A percentile compares a stretch with the other conserved stretches of the same genome.
Conservation (phyloP, 352 stramenopile genomes). For the Pythium oligandrum region DNA sequence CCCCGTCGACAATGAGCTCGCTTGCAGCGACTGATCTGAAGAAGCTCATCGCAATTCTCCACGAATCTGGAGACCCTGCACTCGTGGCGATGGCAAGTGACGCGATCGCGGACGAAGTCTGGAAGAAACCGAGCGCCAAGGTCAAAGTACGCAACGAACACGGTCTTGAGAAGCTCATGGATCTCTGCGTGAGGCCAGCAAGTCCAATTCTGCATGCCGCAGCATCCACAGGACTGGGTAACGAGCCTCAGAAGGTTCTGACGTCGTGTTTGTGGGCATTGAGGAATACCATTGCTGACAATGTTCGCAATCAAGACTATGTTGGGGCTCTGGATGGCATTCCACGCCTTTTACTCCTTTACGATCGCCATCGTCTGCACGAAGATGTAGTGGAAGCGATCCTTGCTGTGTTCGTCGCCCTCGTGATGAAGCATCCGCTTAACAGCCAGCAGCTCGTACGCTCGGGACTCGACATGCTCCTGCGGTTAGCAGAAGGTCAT, state of each 20-base stretch:
- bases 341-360: constrained; percentile 37
- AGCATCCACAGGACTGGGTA: constrained; percentile 11
- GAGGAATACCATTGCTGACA: constrained; percentile 50
- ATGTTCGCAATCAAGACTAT: constrained; percentile 57
- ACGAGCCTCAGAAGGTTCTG: constrained; percentile 19
- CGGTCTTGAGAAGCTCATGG: constrained; percentile 55
- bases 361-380: constrained; percentile 30
- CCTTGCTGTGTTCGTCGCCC: constrained; percentile 44
- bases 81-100: constrained; percentile 69
- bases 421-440: constrained; percentile 45
- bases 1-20: constrained; percentile 13
- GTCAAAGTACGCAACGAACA: constrained; percentile 60
- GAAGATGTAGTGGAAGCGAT: constrained; percentile 61
- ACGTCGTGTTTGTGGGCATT: constrained; percentile 67
- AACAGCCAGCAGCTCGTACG: constrained; percentile 71
- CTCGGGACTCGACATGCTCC: constrained; percentile 53
- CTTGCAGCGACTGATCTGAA: constrained; percentile 52
- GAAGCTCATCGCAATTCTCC: constrained; percentile 62
- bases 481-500: constrained; percentile 35
- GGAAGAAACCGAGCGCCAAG: constrained; percentile 52
- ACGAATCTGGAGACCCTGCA: constrained; percentile 40
- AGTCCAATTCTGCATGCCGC: constrained; percentile 8
- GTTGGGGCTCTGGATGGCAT: constrained; percentile 50
- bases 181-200: constrained; percentile 30
- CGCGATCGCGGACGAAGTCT: constrained; percentile 76